Evolutionary conservation across 768 basidiomycete species (phyloP).

Genomic region (Hygrocybe punicea): DNA sequence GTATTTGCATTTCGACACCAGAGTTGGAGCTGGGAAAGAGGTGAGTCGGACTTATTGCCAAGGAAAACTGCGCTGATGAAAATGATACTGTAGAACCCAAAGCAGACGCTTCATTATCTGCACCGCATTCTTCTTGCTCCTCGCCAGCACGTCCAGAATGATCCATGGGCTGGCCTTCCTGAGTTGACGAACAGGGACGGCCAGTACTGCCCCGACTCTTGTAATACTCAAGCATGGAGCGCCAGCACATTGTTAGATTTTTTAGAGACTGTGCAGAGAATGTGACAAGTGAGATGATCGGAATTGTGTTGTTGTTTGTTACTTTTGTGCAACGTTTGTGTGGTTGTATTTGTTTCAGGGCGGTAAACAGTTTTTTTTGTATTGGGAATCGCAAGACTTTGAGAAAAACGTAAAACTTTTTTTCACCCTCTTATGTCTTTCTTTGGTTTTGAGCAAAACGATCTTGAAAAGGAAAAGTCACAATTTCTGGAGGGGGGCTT

Average conservation of each 20-base stretch:
- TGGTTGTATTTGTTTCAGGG: not conserved
- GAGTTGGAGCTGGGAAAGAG: conserved; percentile 61
- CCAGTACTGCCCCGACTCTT: conserved; percentile 79
- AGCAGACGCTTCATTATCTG: conserved; percentile 74
- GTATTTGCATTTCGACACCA: conserved; percentile 82
- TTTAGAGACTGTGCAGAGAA: conserved; percentile 69
- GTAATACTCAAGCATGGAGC: conserved; percentile 95
- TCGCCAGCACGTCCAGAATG: conserved; percentile 69
- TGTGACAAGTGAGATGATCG: not conserved
- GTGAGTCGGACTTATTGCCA: conserved; percentile 40
- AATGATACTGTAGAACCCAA: conserved; percentile 49
- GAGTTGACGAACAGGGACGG: conserved; percentile 90
- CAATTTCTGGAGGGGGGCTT: conserved; percentile 47
- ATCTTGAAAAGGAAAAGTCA: conserved; percentile 63
- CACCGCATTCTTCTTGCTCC: conserved; percentile 68
- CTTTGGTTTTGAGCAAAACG: conserved; percentile 67
- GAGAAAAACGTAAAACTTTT: not conserved
- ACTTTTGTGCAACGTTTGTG: not conserved
- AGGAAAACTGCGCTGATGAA: not conserved
- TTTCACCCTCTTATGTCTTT: conserved; percentile 58
- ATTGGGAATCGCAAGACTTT: too few species aligned
- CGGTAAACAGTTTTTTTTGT: too few species aligned
- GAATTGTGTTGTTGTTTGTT: not conserved
- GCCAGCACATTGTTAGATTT: conserved; percentile 90
- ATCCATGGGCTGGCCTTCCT: conserved; percentile 91